A percentile compares a stretch with the other conserved stretches of the same genome.
Evolutionary conservation across 345 rosid genomes (phyloP).

Genomic region (Psidium friedrichsthalianum): DNA sequence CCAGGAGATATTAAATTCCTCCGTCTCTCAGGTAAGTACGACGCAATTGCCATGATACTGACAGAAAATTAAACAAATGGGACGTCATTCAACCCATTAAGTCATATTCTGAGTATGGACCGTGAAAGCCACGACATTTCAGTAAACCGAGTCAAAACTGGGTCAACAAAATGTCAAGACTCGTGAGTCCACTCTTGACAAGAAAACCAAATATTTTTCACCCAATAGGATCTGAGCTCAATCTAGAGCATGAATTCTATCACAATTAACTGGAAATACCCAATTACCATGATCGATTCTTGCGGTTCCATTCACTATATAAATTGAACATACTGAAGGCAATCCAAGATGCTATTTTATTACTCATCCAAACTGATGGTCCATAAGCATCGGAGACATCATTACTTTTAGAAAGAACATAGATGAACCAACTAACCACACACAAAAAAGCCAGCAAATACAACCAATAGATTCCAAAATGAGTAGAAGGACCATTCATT

Average conservation of each 20-base stretch:
- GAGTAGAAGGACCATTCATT: background rate
- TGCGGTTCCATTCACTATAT: background rate
- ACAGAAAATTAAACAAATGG: background rate
- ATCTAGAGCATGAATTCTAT: background rate
- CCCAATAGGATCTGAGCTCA: background rate
- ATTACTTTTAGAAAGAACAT: background rate
- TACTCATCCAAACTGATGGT: background rate
- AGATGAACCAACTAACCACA: background rate
- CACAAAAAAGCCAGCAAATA: background rate
- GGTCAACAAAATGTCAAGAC: background rate
- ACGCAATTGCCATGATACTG: background rate
- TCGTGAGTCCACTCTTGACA: background rate
- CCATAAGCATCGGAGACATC: background rate
- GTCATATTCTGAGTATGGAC: background rate
- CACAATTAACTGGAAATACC: background rate
- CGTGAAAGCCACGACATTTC: background rate
- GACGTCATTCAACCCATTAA: background rate
- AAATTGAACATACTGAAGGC: background rate
- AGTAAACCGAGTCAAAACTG: background rate
- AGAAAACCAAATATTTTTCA: background rate
- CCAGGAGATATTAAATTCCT: background rate
- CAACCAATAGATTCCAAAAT: background rate
- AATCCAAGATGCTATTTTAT: background rate
- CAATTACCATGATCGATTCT: background rate
- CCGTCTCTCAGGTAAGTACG: background rate